Evolutionary conservation across 2,329 filamentous ascomycete species (phyloP).

Genomic region (Penicillium glabrum): DNA sequence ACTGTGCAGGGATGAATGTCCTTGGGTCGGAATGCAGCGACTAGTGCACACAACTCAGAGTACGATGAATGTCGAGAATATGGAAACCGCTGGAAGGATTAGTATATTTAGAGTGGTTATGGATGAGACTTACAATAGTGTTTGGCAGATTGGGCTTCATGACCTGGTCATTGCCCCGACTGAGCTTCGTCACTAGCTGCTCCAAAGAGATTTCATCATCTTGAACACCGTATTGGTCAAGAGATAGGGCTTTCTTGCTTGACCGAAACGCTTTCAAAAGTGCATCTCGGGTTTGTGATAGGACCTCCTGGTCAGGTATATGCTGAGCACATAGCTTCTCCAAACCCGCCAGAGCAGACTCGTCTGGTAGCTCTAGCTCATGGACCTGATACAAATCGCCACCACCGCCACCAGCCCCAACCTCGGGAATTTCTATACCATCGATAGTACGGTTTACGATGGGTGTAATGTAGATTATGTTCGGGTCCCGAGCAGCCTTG

Average conservation of each 20-base stretch:
- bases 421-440: slow-evolving; percentile 67
- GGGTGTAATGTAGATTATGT: slow-evolving; percentile 74
- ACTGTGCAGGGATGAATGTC: slow-evolving; percentile 85
- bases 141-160: slow-evolving; percentile 21
- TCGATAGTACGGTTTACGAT: slow-evolving; percentile 63
- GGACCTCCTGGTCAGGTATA: slow-evolving; percentile 29
- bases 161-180: slow-evolving; percentile 18
- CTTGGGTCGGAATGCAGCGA: slow-evolving; percentile 66
- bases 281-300: slow-evolving; percentile 29
- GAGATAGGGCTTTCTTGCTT: slow-evolving; percentile 33
- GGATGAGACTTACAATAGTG: slow-evolving; percentile 34
- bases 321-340: slow-evolving; percentile 51
- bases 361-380: slow-evolving; percentile 62
- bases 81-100: slow-evolving; percentile 61
- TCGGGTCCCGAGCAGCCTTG: slow-evolving; percentile 40
- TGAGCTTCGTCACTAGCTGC: slow-evolving; percentile 34
- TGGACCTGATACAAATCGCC: slow-evolving; percentile 70
- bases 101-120: neutral
- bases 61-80: slow-evolving; percentile 92
- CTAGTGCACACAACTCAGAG: slow-evolving; percentile 69
- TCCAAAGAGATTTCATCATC: slow-evolving; percentile 39
- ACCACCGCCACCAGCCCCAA: slow-evolving; percentile 76
- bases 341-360: slow-evolving; percentile 52
- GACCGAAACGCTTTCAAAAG: slow-evolving; percentile 35
- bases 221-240: slow-evolving; percentile 40